Evolutionary conservation across 179 eudicot species (phyloP).

Genomic region (Camellia oleifera): DNA sequence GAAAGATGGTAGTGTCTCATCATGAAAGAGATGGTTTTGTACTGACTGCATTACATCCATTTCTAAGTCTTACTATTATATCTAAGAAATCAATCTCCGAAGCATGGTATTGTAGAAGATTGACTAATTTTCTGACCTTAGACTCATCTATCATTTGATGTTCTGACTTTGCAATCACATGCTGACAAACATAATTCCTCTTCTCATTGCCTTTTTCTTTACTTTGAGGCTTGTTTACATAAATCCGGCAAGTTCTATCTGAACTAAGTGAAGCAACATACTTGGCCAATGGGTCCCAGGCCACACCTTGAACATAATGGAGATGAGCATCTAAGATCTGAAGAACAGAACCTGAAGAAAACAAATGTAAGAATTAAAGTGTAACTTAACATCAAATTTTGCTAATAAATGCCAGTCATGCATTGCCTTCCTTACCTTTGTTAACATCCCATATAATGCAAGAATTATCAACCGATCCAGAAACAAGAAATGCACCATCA

Average conservation of each 20-base stretch:
- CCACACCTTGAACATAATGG: conserved; percentile 98
- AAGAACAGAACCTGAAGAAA: conserved; percentile 66
- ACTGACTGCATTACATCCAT: conserved; percentile 47
- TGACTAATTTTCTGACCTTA: conserved; percentile 48
- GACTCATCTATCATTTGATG: conserved; percentile 58
- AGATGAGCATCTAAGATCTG: conserved; percentile 92
- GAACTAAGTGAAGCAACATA: conserved; percentile 92
- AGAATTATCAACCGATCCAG: conserved; percentile 97
- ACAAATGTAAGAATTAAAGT: conserved; percentile 5
- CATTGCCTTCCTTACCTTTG: conserved; percentile 49
- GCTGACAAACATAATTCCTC: conserved; percentile 73
- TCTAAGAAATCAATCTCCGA: neutral
- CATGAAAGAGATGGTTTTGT: conserved; percentile 84
- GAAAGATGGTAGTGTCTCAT: conserved; percentile 96
- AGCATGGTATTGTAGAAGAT: neutral
- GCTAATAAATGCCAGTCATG: neutral
- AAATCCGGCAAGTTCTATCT: conserved; percentile 87
- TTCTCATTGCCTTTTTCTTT: conserved; percentile 70
- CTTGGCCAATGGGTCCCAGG: conserved; percentile 91
- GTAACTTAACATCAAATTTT: neutral
- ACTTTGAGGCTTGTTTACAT: conserved; percentile 71
- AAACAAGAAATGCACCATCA: conserved; percentile 80
- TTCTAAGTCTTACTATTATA: conserved; percentile 3
- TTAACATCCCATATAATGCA: conserved; percentile 94
- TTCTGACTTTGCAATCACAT: conserved; percentile 71